Base-by-base conservation (phyloP, 2,329 filamentous ascomycete species). In the Sporothrix sp. region DNA sequence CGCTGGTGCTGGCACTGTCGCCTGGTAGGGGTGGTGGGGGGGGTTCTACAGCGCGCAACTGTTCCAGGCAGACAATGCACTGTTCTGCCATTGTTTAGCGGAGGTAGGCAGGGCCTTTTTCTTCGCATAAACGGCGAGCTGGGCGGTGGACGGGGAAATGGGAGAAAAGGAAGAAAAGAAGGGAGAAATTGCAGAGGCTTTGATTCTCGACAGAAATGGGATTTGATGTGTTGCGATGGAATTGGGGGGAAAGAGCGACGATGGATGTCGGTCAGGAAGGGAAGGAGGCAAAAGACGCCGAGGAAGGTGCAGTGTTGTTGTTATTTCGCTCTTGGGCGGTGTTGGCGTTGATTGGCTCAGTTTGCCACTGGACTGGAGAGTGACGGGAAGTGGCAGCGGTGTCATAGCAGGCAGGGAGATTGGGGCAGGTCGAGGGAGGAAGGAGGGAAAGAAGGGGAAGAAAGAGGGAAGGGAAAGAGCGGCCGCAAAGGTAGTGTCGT, bases 61-160 rank as follows among this genome's bases (percentile, higher is more conserved):
- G 70, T 62, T 83, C 80, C 64, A 83, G 72, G 73, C 80, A 84
- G 68, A 83, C 79, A 67, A 83, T 83, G 70, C 79, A 83, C 71
- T 82, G 78, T 68, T 84, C 80, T 69, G 78, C 72, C 70, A 72
- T 72, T 58, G 48, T 52, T 51, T 36, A 51, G 50, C 48, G 50
- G 53, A 44, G 27, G 44, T 52, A 35, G 46, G 40, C 43, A 21
- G 45, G 54, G 40, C 38, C 23, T 50, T 52, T 42, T 53, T 45
- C 45, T 57, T 55, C 40, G 53, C 56, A 58, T 58, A 43, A 54
- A 57, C 21, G 40, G 13, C 8, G 48, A 7, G 18, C 28, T 30
- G n/a, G 16, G 25, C 5, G 47, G 33, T 45, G 42, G 30, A 10
- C n/a, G 23, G 4, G 16, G 30, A 27, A 35, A 23, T 33, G 32